phyloP scores from a whole-genome alignment of 345 rosid species.

The Boechera divaricarpa region DNA sequence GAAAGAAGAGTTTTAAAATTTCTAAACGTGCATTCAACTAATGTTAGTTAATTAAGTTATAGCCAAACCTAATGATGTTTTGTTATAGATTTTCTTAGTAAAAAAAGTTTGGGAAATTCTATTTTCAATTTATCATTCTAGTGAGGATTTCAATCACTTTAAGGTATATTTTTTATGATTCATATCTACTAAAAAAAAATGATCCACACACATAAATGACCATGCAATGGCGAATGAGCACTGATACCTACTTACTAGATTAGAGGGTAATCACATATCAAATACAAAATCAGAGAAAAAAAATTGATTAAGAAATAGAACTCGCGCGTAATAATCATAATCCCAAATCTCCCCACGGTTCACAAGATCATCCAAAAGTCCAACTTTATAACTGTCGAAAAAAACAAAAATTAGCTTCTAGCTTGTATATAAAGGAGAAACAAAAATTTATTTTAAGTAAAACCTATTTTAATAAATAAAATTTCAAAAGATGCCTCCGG shows the following conservation, averaged over 20 bases:
- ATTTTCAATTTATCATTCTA: not conserved
- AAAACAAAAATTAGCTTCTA: constrained; percentile 18
- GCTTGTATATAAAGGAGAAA: not conserved
- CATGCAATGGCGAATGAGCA: not conserved
- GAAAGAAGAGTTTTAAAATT: not conserved
- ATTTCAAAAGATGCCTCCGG: not conserved
- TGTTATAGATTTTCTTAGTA: constrained; percentile 16
- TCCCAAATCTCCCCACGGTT: constrained; percentile 3
- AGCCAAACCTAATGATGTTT: not conserved
- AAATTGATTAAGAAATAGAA: constrained; percentile 15
- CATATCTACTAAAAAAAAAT: not conserved
- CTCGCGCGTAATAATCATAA: constrained; percentile 6
- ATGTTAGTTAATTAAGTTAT: constrained; percentile 14
- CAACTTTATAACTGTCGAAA: not conserved
- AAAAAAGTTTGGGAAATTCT: not conserved
- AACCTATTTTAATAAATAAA: constrained; percentile 6
- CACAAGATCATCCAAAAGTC: constrained; percentile 36
- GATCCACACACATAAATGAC: not conserved
- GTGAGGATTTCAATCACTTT: not conserved
- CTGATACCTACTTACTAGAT: not conserved
- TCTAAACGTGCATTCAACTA: constrained; percentile 15
- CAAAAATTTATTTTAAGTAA: not conserved
- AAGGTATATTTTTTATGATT: not conserved
- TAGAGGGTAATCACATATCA: not conserved
- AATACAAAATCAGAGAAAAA: not conserved